phyloP scores from a whole-genome alignment of 1,284 basidiomycete species.

The Ganoderma sinense region DNA sequence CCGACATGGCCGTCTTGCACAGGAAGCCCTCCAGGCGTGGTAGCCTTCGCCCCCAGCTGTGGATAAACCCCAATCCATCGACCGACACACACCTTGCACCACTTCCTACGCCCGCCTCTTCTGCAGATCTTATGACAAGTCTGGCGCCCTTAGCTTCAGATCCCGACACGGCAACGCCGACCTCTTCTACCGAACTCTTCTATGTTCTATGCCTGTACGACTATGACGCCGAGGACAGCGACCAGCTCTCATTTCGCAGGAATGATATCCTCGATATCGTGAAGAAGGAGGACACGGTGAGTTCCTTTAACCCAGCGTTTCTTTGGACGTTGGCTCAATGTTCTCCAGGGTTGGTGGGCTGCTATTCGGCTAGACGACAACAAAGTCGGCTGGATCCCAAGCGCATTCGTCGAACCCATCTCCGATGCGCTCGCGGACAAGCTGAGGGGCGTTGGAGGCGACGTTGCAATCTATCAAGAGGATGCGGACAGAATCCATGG shows the following conservation, averaged over 20 bases:
- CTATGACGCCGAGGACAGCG: slow-evolving; percentile 65
- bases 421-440: slow-evolving; percentile 39
- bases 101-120: slow-evolving; percentile 32
- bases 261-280: slow-evolving; percentile 74
- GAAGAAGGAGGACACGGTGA: slow-evolving; percentile 63
- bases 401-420: slow-evolving; percentile 42
- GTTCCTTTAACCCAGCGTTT: slow-evolving; percentile 10
- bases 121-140: slow-evolving; percentile 34
- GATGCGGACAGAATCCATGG: slow-evolving; percentile 30
- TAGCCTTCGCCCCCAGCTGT: slow-evolving; percentile 48
- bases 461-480: slow-evolving; percentile 54
- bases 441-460: slow-evolving; percentile 48
- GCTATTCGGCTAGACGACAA: slow-evolving; percentile 64
- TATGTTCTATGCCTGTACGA: slow-evolving; percentile 72
- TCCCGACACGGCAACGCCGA: slow-evolving; percentile 36
- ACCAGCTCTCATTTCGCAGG: slow-evolving; percentile 67
- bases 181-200: slow-evolving; percentile 37
- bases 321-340: neutral
- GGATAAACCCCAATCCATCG: slow-evolving; percentile 55
- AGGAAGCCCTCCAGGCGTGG: slow-evolving; percentile 26
- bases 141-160: slow-evolving; percentile 32
- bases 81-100: slow-evolving; percentile 20
- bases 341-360: slow-evolving; percentile 75
- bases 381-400: slow-evolving; percentile 75
- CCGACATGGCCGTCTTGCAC: slow-evolving; percentile 30